Percentiles rank a stretch among this genome's conserved stretches.
Evolutionary conservation across 768 basidiomycete species (phyloP).

Genomic region (Boletus coccyginus): DNA sequence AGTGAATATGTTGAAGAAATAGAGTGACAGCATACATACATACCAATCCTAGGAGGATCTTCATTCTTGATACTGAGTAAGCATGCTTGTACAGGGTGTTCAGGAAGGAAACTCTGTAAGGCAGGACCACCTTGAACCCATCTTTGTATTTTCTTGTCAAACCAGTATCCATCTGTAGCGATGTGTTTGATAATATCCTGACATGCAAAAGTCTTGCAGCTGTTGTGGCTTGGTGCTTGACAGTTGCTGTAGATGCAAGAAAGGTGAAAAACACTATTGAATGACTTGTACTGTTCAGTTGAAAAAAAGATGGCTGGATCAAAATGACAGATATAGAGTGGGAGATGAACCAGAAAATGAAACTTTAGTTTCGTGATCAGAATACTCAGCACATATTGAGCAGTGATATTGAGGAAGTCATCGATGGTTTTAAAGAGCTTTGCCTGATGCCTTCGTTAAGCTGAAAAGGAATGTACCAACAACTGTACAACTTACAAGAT

Average conservation of each 20-base stretch:
- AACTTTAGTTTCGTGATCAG: not conserved
- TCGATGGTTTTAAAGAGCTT: not conserved
- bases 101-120: no score
- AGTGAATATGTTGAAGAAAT: no score
- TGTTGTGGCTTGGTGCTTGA: not conserved
- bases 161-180: not conserved
- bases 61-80: no score
- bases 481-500: not conserved
- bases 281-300: not conserved
- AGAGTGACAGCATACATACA: no score
- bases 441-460: no score
- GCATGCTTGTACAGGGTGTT: no score
- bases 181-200: not conserved
- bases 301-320: not conserved
- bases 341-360: not conserved
- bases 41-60: no score
- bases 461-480: no score
- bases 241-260: not conserved
- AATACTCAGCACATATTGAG: not conserved
- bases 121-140: no score
- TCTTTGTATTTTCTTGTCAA: no score
- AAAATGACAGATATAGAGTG: not conserved
- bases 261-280: not conserved
- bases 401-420: not conserved
- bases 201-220: not conserved